Evolutionary conservation across 768 basidiomycete species (phyloP), one percentile per base, ranked within the genome.

Genomic region (Suillus discolor): DNA sequence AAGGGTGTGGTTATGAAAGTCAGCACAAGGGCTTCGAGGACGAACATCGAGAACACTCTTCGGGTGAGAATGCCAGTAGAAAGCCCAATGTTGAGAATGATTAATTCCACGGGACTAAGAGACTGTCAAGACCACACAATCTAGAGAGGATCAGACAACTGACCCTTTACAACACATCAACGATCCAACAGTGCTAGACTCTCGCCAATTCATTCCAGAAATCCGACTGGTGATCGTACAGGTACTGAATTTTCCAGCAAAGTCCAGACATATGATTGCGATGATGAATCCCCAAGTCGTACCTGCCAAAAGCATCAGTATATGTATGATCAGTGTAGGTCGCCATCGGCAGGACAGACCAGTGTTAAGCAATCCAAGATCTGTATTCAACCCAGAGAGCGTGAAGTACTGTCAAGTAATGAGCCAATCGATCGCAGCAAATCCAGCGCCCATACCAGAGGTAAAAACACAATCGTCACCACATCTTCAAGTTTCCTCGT

Each of bases 141-240:
- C 0, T 42, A 0, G 23, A 55, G 61, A 44, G 9, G 84, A 42
- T 39, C 8, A 15, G 57, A 51, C 57, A 66, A 90, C 82, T 44
- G 64, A 91, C 92, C 95, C 96, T 83, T 99, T 96, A 74, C 96
- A 97, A 74, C 88, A 91, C 96, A 99, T 98, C 49, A 99, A 79
- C 23, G 91, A 89, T 0, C 97, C 97, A 64, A 98, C 92, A 0
- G 96, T 87, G 36, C 88, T 82, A 0, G 90, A 79, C 73, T 99
- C 96, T 39, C 97, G 83, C 87, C 87, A 90, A 6, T 76, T 86
- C 78, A 97, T 98, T 1, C 90, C 89, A 7, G 89, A 69, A 59
- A 83, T 82, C 57, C 80, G 79, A 0, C 96, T 93, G 1, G 92
- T 87, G 5, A 89, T 65, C 0, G 87, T 80, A 73, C 94, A 96